phyloP scores from a whole-genome alignment of 2,329 filamentous ascomycete species.

The Apiospora pterosperma region DNA sequence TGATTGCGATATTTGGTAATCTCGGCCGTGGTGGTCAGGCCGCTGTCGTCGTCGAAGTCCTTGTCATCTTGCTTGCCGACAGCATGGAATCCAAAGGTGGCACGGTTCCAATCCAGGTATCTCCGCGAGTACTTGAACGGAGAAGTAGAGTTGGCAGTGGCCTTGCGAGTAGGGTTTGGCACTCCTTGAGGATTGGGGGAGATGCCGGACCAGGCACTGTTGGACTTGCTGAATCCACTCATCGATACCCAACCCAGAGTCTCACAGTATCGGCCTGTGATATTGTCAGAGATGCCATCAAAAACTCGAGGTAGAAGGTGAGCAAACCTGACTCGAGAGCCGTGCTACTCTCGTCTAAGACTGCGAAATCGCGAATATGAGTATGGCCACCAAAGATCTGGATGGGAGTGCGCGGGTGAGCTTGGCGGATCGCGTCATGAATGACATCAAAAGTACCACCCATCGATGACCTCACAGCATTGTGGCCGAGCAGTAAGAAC shows the following conservation, averaged over 20 bases:
- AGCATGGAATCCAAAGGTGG: slow-evolving; percentile 78
- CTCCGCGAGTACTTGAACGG: slow-evolving; percentile 61
- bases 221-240: slow-evolving; percentile 52
- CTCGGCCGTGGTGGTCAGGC: slow-evolving; percentile 65
- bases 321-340: slow-evolving; percentile 50
- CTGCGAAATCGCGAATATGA: slow-evolving; percentile 62
- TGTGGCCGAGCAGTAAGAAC: slow-evolving; percentile 81
- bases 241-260: slow-evolving; percentile 93
- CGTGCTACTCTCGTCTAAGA: slow-evolving; percentile 59
- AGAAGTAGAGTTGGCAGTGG: slow-evolving; percentile 35
- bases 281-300: neutral
- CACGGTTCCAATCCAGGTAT: slow-evolving; percentile 93
- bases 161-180: slow-evolving; percentile 30
- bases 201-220: slow-evolving; percentile 37
- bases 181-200: slow-evolving; percentile 33
- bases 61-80: slow-evolving; percentile 46
- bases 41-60: slow-evolving; percentile 73
- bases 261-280: slow-evolving; percentile 72
- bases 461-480: slow-evolving; percentile 46
- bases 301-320: neutral
- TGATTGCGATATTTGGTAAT: slow-evolving; percentile 68
- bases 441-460: slow-evolving; percentile 43
- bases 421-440: slow-evolving; percentile 68
- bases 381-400: slow-evolving; percentile 74
- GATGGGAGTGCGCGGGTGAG: slow-evolving; percentile 79